phyloP scores from a whole-genome alignment of 495 filamentous ascomycete genomes.

The Penicillium cosmopolitanum region DNA sequence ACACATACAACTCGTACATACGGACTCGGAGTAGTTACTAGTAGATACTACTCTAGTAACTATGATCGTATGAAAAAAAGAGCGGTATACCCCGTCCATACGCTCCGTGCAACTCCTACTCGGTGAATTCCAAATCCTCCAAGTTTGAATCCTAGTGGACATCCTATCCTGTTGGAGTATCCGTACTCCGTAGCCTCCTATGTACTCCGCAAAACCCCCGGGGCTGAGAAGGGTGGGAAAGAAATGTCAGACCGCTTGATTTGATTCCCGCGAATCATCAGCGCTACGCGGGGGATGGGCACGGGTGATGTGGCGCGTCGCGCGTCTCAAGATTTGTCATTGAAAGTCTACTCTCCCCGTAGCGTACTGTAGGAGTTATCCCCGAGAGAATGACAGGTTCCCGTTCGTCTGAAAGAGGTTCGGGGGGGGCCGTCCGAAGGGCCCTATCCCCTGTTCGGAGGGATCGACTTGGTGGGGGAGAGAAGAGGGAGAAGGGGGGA shows the following conservation, averaged over 20 bases:
- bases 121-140: not conserved
- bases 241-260: slow-evolving; percentile 12
- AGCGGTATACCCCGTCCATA: not conserved
- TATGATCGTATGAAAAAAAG: not conserved
- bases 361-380: no score
- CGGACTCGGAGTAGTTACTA: no score
- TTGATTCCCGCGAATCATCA: slow-evolving; percentile 2
- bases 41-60: not conserved
- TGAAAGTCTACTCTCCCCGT: not conserved
- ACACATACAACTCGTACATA: no score
- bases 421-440: not conserved
- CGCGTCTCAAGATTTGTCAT: slow-evolving; percentile 34
- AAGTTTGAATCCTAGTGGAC: no score
- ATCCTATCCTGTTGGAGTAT: no score
- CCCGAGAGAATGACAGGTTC: not conserved
- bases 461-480: not conserved
- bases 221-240: not conserved
- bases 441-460: not conserved
- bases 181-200: no score
- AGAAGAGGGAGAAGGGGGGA: no score
- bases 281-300: not conserved
- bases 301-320: slow-evolving; percentile 2
- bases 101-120: not conserved
- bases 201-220: no score
- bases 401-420: not conserved